Evolutionary conservation across 148 eudicot species (phyloP), one percentile per base, ranked within the genome.

Genomic region (Limonium bicolor): DNA sequence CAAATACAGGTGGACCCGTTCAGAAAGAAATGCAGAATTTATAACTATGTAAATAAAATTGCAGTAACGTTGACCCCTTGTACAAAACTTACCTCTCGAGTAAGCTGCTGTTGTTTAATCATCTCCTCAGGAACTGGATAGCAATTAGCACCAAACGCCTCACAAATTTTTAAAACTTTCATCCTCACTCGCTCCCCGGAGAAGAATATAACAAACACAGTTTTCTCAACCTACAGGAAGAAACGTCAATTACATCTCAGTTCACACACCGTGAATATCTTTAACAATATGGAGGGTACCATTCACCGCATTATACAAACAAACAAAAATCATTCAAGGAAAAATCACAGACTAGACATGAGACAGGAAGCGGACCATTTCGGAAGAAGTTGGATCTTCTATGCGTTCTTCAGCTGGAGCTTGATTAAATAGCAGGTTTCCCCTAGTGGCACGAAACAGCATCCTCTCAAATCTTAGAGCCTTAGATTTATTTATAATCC

Each of bases 91-190:
- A 90, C 99, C 66, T 85, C 99, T 71, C 61, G 73, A 62, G 72
- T 71, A 44, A 80, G 71, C 61, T 80, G 97, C 63, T 83, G 71
- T 73, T 87, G 84, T 41, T 77, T 77, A 45, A 60, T 78, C 24
- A 71, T 44, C 48, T 92, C 95, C 55, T 92, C 95, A 14, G 99
- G 99, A 51, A 92, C 83, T 45, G 99, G 86, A 61, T 81, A 92
- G 73, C 99, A 92, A 52, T 76, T 81, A 56, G 99, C 99, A 42
- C 94, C 95, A 72, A 85, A 92, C 30, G 99, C 95, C 65, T 92
- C 99, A 76, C 99, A 92, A n/a, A 92, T 92, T 76, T 78, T 92
- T 59, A 81, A 57, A 37, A 81, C 74, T 71, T 92, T 92, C 58
- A 72, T 71, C 51, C 80, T 81, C 35, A 95, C 99, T 59, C 82